A percentile compares a stretch with the other conserved stretches of the same genome.
Evolutionary conservation across 805 yeast species (phyloP).

Genomic region (Metschnikowia continentalis): DNA sequence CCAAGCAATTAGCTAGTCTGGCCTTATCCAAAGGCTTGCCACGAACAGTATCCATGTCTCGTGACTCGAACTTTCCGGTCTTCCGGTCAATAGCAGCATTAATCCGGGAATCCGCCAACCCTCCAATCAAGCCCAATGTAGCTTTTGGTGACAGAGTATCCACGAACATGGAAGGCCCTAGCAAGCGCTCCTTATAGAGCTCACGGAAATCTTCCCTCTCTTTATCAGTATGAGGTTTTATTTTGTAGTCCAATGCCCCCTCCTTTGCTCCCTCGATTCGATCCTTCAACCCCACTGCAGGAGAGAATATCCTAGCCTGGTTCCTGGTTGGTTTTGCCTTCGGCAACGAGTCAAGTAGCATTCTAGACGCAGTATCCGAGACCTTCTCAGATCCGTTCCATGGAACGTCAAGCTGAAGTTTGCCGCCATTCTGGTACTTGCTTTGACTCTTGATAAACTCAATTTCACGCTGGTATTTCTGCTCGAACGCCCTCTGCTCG

Average conservation of each 20-base stretch:
- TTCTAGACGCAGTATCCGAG: slow-evolving; percentile 12
- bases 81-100: slow-evolving; percentile 59
- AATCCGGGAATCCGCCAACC: slow-evolving; percentile 71
- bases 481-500: slow-evolving; percentile 5
- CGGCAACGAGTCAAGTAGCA: slow-evolving; percentile 16
- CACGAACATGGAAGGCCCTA: slow-evolving; percentile 52
- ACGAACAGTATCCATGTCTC: slow-evolving; percentile 42
- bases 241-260: slow-evolving; percentile 57
- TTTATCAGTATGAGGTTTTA: slow-evolving; percentile 34
- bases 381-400: slow-evolving; percentile 16
- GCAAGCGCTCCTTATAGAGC: slow-evolving; percentile 58
- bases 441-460: slow-evolving; percentile 30
- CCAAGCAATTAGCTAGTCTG: slow-evolving; percentile 59
- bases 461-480: slow-evolving; percentile 16
- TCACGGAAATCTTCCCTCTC: slow-evolving; percentile 47
- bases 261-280: slow-evolving; percentile 63
- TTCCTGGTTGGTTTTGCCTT: slow-evolving; percentile 9
- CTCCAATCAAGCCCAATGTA: slow-evolving; percentile 50
- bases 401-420: slow-evolving; percentile 6
- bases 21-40: slow-evolving; percentile 56
- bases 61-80: slow-evolving; percentile 64
- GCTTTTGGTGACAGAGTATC: slow-evolving; percentile 39
- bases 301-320: slow-evolving; percentile 16
- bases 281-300: slow-evolving; percentile 24
- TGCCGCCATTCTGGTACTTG: slow-evolving; percentile 4